Evolutionary conservation across 2,329 filamentous ascomycete genomes (phyloP).

Genomic region (Colletotrichum navitas): DNA sequence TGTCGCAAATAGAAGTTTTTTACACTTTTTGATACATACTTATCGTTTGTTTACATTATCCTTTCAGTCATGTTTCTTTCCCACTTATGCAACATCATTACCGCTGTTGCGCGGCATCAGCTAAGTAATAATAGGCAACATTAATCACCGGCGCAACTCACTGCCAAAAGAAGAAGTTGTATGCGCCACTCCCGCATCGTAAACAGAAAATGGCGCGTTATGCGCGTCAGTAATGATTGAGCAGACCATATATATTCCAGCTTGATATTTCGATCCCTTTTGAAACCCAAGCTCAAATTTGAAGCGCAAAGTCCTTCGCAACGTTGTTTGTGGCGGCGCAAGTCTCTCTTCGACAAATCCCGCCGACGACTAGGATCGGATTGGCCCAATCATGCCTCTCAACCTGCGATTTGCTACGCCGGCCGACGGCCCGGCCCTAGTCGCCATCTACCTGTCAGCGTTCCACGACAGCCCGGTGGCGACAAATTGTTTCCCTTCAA

Average conservation of each 20-base stretch:
- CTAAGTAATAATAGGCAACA: background rate
- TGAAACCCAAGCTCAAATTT: no score
- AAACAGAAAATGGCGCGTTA: background rate
- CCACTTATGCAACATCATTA: no score
- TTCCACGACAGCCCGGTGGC: conserved; percentile 57
- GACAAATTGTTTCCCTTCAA: conserved; percentile 53
- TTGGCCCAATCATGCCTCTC: conserved; percentile 43
- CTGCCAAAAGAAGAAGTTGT: conserved; percentile 1
- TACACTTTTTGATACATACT: background rate
- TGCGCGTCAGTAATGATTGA: rapidly evolving
- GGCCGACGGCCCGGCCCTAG: conserved; percentile 56
- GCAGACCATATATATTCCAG: background rate
- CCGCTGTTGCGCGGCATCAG: background rate
- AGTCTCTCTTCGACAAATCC: background rate
- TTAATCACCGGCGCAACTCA: background rate
- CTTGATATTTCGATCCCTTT: no score
- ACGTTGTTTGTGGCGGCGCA: background rate
- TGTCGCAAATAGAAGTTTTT: conserved; percentile 5
- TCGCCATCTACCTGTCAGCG: conserved; percentile 59
- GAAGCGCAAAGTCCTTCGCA: no score
- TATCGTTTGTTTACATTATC: background rate
- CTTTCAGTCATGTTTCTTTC: background rate
- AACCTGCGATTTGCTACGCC: conserved; percentile 55
- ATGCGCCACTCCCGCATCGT: background rate
- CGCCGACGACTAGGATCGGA: rapidly evolving